A percentile compares a stretch with the other conserved stretches of the same genome.
phyloP scores from a whole-genome alignment of 306 rosid species.

The Echinosophora koreensis region DNA sequence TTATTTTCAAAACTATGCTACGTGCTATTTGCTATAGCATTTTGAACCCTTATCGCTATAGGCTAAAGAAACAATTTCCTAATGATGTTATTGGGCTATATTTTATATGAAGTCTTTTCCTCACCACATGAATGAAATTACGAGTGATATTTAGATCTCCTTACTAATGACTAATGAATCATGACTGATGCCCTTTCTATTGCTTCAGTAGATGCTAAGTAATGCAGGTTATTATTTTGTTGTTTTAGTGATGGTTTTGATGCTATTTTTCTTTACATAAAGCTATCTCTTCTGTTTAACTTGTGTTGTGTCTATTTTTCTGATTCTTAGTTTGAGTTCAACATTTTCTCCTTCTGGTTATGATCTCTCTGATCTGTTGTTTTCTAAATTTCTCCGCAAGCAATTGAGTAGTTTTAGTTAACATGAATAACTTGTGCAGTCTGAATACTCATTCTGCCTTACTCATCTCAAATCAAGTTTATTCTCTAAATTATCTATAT shows the following conservation, averaged over 20 bases:
- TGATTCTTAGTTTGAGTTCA: not conserved
- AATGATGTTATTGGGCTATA: not conserved
- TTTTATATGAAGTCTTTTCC: not conserved
- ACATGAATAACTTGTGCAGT: not conserved
- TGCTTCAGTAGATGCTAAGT: not conserved
- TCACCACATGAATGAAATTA: not conserved
- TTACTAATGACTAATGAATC: not conserved
- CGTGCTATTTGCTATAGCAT: slow-evolving; percentile 5
- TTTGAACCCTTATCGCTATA: not conserved
- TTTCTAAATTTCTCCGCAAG: not conserved
- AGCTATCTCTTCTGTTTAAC: not conserved
- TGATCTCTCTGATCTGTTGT: not conserved
- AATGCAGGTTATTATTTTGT: not conserved
- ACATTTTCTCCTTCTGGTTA: not conserved
- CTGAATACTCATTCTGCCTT: not conserved
- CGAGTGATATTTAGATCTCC: not conserved
- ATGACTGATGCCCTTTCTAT: not conserved
- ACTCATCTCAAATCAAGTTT: slow-evolving; percentile 13
- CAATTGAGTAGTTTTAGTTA: not conserved
- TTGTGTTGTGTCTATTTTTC: not conserved
- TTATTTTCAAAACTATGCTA: not conserved
- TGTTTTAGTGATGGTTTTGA: not conserved
- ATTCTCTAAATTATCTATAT: slow-evolving; percentile 17
- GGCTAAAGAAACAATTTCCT: not conserved
- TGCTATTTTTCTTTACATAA: not conserved